These are phyloP conservation scores for Pseudopediastrum boryanum DNA, from an alignment of 139 green algal species.

Conservation along the genomic window DNA sequence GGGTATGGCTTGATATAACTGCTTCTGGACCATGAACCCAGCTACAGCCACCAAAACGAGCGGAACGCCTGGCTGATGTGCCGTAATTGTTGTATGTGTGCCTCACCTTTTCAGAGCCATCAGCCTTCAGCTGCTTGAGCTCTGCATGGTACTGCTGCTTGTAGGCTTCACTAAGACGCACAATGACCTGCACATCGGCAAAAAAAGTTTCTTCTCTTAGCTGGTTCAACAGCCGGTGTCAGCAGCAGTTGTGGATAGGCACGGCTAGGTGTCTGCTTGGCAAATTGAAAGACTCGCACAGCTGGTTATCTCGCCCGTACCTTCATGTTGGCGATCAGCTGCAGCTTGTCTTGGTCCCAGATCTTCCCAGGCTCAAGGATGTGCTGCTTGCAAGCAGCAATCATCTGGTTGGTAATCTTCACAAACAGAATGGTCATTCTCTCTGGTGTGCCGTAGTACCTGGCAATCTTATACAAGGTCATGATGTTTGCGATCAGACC, in stretches of 20 bases:
- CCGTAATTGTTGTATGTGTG: no score
- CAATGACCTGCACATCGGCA: conserved; percentile 1
- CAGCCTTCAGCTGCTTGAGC: not conserved
- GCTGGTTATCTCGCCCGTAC: conserved; percentile 30
- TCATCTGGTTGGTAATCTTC: conserved; percentile 82
- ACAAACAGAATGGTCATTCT: conserved; percentile 85
- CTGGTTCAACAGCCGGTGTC: no score
- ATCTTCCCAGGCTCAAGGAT: conserved; percentile 69
- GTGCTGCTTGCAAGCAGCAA: conserved; percentile 55
- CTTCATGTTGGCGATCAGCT: conserved; percentile 76
- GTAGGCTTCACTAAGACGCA: conserved; percentile 18
- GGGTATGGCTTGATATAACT: no score
- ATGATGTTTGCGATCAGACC: conserved; percentile 82
- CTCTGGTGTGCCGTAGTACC: conserved; percentile 85
- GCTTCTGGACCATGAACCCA: no score
- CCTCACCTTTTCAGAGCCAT: conserved; percentile 31
- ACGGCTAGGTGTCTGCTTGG: no score
- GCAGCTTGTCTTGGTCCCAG: conserved; percentile 82
- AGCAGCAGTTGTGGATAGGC: no score
- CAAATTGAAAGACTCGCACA: no score
- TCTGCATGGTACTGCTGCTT: conserved; percentile 23
- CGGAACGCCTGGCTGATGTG: no score
- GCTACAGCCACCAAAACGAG: no score
- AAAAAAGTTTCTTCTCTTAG: no score
- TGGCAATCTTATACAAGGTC: conserved; percentile 90